Conservation (phyloP, 306 rosid species). For the Begonia peltatifolia region DNA sequence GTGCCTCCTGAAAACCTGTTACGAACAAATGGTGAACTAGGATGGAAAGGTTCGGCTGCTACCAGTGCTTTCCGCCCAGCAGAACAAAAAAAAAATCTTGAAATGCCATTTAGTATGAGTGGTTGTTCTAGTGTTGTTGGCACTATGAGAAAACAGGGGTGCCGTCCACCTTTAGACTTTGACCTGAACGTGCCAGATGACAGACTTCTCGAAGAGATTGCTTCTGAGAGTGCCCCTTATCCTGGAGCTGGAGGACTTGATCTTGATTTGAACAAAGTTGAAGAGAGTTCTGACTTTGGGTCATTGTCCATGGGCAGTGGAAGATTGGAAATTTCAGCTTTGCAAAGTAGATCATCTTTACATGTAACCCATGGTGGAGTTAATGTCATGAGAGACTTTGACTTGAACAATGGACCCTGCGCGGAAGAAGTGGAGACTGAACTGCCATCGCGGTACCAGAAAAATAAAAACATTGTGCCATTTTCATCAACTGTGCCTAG, state of each 20-base stretch:
- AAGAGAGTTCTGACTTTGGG: slow-evolving; percentile 7
- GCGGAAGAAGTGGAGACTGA: slow-evolving; percentile 62
- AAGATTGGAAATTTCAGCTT: slow-evolving; percentile 38
- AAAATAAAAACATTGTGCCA: slow-evolving; percentile 31
- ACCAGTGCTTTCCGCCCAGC: slow-evolving; percentile 97
- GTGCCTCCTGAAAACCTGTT: slow-evolving; percentile 57
- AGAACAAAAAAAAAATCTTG: slow-evolving; percentile 67
- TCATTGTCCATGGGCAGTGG: slow-evolving; percentile 29
- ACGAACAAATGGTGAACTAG: slow-evolving; percentile 59
- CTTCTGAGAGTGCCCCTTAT: slow-evolving; percentile 30
- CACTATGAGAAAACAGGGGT: slow-evolving; percentile 26
- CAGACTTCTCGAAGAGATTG: slow-evolving; percentile 49
- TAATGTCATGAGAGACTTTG: slow-evolving; percentile 62
- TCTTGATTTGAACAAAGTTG: slow-evolving; percentile 65
- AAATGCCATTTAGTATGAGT: slow-evolving; percentile 18
- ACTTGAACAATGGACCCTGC: slow-evolving; percentile 87
- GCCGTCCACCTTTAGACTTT: slow-evolving; percentile 66
- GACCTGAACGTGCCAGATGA: slow-evolving; percentile 76
- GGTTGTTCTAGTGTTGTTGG: slow-evolving; percentile 20
- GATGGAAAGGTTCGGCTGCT: slow-evolving; percentile 98
- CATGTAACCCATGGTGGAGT: slow-evolving; percentile 47
- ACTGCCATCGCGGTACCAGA: slow-evolving; percentile 35
- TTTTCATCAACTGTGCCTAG: slow-evolving; percentile 37
- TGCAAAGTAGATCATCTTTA: slow-evolving; percentile 33
- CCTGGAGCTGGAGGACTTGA: slow-evolving; percentile 55